These are phyloP conservation scores for Torulaspora microellipsoides DNA, from an alignment of 805 yeast genomes.

Conservation along the genomic window DNA sequence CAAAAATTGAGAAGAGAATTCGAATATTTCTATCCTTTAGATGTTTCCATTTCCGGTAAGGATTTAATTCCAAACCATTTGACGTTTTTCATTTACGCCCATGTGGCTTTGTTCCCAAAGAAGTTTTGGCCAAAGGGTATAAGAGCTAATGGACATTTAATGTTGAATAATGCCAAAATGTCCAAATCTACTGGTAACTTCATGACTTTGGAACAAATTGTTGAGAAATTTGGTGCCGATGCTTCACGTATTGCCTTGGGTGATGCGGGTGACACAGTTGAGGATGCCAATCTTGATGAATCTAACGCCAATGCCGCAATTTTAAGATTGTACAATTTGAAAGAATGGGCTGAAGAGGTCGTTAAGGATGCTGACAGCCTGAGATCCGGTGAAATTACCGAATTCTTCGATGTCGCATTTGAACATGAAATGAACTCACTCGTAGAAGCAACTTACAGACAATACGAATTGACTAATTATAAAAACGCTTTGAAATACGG, in stretches of 20 bases:
- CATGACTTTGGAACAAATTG: constrained; percentile 80
- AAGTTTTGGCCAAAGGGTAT: constrained; percentile 91
- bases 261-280: constrained; percentile 96
- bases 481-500: constrained; percentile 88
- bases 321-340: constrained; percentile 82
- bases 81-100: constrained; percentile 90
- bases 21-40: constrained; percentile 95
- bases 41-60: constrained; percentile 88
- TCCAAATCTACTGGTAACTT: constrained; percentile 97
- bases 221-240: constrained; percentile 92
- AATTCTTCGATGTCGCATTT: constrained; percentile 82
- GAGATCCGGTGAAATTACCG: constrained; percentile 49
- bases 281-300: constrained; percentile 98
- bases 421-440: constrained; percentile 89
- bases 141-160: constrained; percentile 91
- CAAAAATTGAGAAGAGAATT: constrained; percentile 83
- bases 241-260: constrained; percentile 96
- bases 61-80: constrained; percentile 96
- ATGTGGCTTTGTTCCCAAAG: constrained; percentile 89
- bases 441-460: constrained; percentile 66
- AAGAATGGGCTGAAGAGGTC: constrained; percentile 91
- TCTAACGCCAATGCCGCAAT: constrained; percentile 96
- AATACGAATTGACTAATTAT: constrained; percentile 69
- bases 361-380: constrained; percentile 47
- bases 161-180: constrained; percentile 96